Conservation (phyloP, 2,329 filamentous ascomycete genomes). For the Pyrenochaeta sp. region DNA sequence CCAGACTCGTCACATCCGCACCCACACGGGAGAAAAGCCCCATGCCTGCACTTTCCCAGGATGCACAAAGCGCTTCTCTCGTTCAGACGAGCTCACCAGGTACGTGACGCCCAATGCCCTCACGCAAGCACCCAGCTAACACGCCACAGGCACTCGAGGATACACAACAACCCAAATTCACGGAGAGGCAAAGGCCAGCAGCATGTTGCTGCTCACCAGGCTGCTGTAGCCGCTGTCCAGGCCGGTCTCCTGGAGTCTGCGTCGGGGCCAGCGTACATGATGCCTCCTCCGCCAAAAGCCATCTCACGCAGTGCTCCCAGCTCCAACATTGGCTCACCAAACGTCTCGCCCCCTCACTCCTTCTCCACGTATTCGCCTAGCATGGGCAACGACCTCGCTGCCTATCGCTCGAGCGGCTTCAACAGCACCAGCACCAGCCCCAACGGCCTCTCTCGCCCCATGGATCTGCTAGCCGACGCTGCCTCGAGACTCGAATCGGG, state of each 20-base stretch:
- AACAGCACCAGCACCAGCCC: conserved; percentile 52
- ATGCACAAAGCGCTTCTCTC: conserved; percentile 96
- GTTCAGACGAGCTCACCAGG: conserved; percentile 89
- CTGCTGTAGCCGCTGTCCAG: conserved; percentile 62
- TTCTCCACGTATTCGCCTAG: conserved; percentile 71
- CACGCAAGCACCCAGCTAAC: conserved; percentile 12
- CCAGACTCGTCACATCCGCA: conserved; percentile 90
- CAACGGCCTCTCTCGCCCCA: conserved; percentile 63
- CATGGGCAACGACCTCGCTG: conserved; percentile 65
- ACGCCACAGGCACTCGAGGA: conserved; percentile 81
- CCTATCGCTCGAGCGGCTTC: conserved; percentile 56
- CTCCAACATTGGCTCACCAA: conserved; percentile 88
- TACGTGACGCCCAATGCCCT: conserved; percentile 10
- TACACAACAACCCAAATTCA: conserved; percentile 99
- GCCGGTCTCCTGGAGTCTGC: conserved; percentile 61
- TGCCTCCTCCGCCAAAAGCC: conserved; percentile 77
- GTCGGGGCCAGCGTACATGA: conserved; percentile 67
- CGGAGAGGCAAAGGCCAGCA: conserved; percentile 85
- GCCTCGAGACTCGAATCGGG: conserved; percentile 73
- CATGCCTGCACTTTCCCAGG: conserved; percentile 95
- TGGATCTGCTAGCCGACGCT: conserved; percentile 74
- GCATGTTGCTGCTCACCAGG: conserved; percentile 66
- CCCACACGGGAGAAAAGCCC: conserved; percentile 97
- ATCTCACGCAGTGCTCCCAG: conserved; percentile 88
- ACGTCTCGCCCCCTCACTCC: conserved; percentile 93